Evolutionary conservation across 768 basidiomycete genomes (phyloP), one percentile per base, ranked within the genome.

Genomic region (Butyriboletus loyo): DNA sequence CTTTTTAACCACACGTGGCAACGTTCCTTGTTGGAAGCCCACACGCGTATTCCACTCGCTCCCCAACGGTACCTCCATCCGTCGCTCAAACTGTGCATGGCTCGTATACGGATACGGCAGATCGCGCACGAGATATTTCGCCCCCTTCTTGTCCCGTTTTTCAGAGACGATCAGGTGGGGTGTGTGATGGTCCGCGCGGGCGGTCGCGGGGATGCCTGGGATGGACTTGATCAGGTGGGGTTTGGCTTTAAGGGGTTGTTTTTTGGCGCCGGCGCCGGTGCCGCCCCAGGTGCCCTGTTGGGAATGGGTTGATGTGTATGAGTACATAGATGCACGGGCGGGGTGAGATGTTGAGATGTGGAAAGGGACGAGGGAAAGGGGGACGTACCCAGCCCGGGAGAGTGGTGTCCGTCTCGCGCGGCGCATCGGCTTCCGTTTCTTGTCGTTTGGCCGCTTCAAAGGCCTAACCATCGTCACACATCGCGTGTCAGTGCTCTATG

Each of bases 91-190:
- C 74, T 98, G 97, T 4, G 87, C 91, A 52, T 85, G 85, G 69
- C 87, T 90, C 9, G 96, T 98, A 66, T 93, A 98, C 4, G 96
- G 97, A 71, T 88, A 89, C 3, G 97, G 97, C 40, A 99, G 71
- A 66, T 98, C 95, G 69, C 89, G 89, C 49, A 93, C 84, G 54
- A 85, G 77, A 68, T 95, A 98, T 72, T 92, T 90, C 15, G 83
- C 74, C 0, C 91, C 94, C 68, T 97, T 97, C 74, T 92, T 92
- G 74, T 98, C 96, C 53, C 86, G 85, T 71, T 88, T 92, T 72
- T 99, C 96, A 2, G 92, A 93, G 62, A 99, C 90, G 74, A 99
- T 97, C 64, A 98, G 82, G 66, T 97, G 87, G 11, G 85, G 79
- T 64, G 92, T 92, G 55, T 78, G 77, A 62, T 85, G 86, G 69